A percentile compares a stretch with the other conserved stretches of the same genome.
Conservation (phyloP, 139 green algal species). For the Micractinium conductrix region DNA sequence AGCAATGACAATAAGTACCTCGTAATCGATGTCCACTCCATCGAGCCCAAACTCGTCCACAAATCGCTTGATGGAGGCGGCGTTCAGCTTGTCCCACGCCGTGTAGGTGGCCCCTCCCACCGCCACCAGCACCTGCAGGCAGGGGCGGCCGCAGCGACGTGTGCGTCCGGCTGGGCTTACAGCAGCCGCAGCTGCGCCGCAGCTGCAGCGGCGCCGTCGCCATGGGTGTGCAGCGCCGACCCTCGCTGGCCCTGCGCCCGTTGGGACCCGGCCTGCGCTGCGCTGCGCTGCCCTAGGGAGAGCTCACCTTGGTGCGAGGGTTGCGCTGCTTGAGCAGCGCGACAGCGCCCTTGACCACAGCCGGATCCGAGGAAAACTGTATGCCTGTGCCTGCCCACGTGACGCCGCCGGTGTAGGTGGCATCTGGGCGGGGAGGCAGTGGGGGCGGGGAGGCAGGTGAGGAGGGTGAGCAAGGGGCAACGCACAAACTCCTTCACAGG, state of each 20-base stretch:
- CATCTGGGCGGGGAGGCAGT: slow-evolving; percentile 22
- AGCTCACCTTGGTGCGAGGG: slow-evolving; percentile 54
- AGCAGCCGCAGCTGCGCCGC: neutral
- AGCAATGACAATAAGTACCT: too few species aligned
- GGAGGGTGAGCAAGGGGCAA: neutral
- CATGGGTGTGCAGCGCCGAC: too few species aligned
- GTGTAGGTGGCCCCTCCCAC: slow-evolving; percentile 53
- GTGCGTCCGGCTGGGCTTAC: neutral
- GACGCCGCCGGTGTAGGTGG: slow-evolving; percentile 48
- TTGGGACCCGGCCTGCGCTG: too few species aligned
- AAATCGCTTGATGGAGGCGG: slow-evolving; percentile 43
- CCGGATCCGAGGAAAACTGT: slow-evolving; percentile 39
- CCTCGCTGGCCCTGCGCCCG: too few species aligned
- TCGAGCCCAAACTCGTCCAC: slow-evolving; percentile 51
- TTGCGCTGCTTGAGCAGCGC: slow-evolving; percentile 46
- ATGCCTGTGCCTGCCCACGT: slow-evolving; percentile 46
- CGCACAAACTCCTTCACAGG: too few species aligned
- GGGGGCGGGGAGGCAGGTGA: neutral
- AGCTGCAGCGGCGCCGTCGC: too few species aligned
- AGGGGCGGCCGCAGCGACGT: neutral
- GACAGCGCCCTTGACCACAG: slow-evolving; percentile 47
- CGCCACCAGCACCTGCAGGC: slow-evolving; percentile 17
- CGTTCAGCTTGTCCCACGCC: slow-evolving; percentile 37
- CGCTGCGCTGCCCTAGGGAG: too few species aligned
- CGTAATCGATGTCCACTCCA: slow-evolving; percentile 52